Evolutionary conservation across 2,329 filamentous ascomycete species (phyloP).

Genomic region (Orbilia blumenaviensis): DNA sequence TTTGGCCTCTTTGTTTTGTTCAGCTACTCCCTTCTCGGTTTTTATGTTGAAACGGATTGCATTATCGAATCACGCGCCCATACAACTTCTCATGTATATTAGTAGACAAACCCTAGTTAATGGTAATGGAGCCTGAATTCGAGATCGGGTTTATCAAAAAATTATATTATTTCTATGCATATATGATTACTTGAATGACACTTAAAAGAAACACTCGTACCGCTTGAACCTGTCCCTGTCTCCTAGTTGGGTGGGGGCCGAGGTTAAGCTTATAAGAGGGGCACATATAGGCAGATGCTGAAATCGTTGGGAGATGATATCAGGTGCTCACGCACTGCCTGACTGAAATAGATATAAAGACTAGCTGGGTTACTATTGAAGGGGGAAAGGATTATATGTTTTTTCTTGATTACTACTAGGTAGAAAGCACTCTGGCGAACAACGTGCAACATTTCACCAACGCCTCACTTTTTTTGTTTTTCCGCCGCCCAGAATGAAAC

Average conservation of each 20-base stretch:
- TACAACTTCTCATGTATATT: not conserved
- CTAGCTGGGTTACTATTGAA: too few relatives aligned
- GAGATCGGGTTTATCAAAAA: not conserved
- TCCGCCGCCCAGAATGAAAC: not conserved
- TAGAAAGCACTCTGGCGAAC: constrained; percentile 20
- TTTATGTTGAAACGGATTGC: not conserved
- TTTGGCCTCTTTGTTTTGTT: not conserved
- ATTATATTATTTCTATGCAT: not conserved
- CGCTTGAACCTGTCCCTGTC: not conserved
- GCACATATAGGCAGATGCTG: not conserved
- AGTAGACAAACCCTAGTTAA: constrained; percentile 15
- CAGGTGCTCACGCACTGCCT: too few relatives aligned
- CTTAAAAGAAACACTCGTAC: too few relatives aligned
- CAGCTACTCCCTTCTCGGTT: not conserved
- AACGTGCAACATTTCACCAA: constrained; percentile 25
- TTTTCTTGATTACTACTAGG: not conserved
- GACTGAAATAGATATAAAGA: too few relatives aligned
- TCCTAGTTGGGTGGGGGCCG: not conserved
- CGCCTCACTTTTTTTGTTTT: constrained; percentile 33
- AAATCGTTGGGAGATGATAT: too few relatives aligned
- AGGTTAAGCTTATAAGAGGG: not conserved
- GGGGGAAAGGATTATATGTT: not conserved
- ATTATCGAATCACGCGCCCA: not conserved
- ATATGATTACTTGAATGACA: too few relatives aligned
- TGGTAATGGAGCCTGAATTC: constrained; percentile 8